Conservation (phyloP, 306 rosid species). For the Glycine soja region DNA sequence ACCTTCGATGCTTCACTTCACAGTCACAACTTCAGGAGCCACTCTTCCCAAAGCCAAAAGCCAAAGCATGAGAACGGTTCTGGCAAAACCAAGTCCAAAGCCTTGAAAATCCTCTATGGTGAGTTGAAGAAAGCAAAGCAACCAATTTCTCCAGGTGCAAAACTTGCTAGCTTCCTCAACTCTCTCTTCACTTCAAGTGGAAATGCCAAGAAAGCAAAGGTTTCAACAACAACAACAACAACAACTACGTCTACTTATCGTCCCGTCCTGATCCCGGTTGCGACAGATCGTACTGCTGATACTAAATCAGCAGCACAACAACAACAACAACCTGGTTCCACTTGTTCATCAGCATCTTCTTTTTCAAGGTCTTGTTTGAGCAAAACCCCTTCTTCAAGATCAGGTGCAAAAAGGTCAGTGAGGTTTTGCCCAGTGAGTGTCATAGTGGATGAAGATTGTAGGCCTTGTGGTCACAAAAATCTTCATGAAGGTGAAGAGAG, state of each 20-base stretch:
- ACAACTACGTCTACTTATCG: conserved; percentile 13
- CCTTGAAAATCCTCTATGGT: conserved; percentile 75
- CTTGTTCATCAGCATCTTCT: conserved; percentile 89
- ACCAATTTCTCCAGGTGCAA: conserved; percentile 91
- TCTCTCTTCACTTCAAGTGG: conserved; percentile 82
- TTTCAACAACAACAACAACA: conserved; percentile 13
- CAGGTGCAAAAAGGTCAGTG: conserved; percentile 75
- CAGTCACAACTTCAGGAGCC: conserved; percentile 15
- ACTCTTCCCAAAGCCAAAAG: conserved; percentile 56
- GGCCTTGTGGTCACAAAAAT: conserved; percentile 82
- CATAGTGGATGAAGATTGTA: conserved; percentile 83
- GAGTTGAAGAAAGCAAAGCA: conserved; percentile 88
- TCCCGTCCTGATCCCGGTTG: not conserved
- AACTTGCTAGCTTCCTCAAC: conserved; percentile 80
- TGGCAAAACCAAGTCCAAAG: conserved; percentile 77
- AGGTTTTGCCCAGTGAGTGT: conserved; percentile 88
- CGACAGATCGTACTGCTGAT: not conserved
- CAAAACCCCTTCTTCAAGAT: conserved; percentile 80
- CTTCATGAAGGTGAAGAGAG: conserved; percentile 46
- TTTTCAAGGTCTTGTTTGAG: conserved; percentile 91
- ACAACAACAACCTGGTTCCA: conserved; percentile 50
- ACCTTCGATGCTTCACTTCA: conserved; percentile 26
- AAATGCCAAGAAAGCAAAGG: conserved; percentile 68
- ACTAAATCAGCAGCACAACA: conserved; percentile 11
- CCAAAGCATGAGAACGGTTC: conserved; percentile 69